These are phyloP conservation scores for Eucalyptus marginata DNA, from an alignment of 345 rosid genomes.

Conservation along the genomic window DNA sequence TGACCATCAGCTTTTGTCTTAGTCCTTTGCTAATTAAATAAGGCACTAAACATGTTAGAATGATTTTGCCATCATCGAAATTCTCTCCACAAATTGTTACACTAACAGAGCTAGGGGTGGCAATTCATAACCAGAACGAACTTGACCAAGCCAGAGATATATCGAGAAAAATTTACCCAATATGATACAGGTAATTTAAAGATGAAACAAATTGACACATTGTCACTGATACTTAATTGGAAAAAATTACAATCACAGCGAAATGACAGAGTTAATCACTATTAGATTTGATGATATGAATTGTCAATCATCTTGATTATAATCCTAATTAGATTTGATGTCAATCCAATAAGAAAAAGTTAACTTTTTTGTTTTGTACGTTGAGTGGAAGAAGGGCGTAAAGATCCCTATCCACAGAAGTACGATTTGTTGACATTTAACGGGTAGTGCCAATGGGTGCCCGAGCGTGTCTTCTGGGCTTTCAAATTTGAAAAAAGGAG, in stretches of 20 bases:
- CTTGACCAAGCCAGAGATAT: not conserved
- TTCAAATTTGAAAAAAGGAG: too few species aligned
- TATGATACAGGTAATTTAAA: rapidly evolving
- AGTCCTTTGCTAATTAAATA: not conserved
- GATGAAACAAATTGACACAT: not conserved
- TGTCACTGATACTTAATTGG: not conserved
- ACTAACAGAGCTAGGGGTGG: too few species aligned
- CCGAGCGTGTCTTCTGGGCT: too few species aligned
- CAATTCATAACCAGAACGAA: not conserved
- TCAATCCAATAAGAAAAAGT: too few species aligned
- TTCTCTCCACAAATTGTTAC: not conserved
- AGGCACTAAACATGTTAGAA: not conserved
- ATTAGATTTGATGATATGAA: too few species aligned
- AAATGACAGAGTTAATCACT: too few species aligned
- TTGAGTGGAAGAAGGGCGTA: too few species aligned
- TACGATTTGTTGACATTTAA: too few species aligned
- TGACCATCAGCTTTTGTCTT: not conserved
- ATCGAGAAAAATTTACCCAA: rapidly evolving
- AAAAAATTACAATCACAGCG: not conserved
- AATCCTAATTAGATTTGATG: too few species aligned
- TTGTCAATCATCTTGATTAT: too few species aligned
- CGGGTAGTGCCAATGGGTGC: too few species aligned
- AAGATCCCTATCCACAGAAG: too few species aligned
- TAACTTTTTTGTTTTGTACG: rapidly evolving
- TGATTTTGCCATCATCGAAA: not conserved